phyloP scores from a whole-genome alignment of 2,329 filamentous ascomycete genomes.

The Apiospora pterosperma region DNA sequence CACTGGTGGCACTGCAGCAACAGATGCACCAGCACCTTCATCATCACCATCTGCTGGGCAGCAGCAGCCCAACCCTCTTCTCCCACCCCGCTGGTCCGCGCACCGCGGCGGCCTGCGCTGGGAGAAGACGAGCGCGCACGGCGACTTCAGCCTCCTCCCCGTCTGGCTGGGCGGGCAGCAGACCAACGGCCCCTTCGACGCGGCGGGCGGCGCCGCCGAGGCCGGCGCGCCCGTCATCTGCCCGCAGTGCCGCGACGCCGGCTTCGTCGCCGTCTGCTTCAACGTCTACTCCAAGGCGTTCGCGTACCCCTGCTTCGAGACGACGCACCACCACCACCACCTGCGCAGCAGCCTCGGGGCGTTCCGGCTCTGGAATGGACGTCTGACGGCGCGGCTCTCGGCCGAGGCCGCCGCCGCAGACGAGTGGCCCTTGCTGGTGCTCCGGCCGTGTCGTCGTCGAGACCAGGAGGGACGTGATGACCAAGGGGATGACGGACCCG shows the following conservation, averaged over 20 bases:
- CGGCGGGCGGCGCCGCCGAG: constrained; percentile 4
- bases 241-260: constrained; percentile 9
- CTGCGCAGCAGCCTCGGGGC: neutral
- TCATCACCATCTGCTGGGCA: constrained; percentile 12
- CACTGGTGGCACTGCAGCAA: too few species aligned
- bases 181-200: constrained; percentile 1
- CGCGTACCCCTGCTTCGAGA: constrained; percentile 15
- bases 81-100: neutral
- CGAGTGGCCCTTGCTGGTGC: neutral
- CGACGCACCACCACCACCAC: neutral
- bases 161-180: constrained; percentile 15
- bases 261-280: constrained; percentile 24
- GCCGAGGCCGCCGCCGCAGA: neutral
- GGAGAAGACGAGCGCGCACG: constrained; percentile 26
- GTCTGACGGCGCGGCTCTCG: constrained; percentile 13
- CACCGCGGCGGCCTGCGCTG: constrained; percentile 18
- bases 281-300: constrained; percentile 29
- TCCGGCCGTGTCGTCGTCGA: neutral
- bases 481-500: too few species aligned
- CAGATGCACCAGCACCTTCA: neutral
- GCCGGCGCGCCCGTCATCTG: neutral
- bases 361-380: constrained; percentile 25
- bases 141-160: constrained; percentile 25
- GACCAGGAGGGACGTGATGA: neutral
- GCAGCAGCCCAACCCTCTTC: neutral